A percentile compares a stretch with the other conserved stretches of the same genome.
Conservation (phyloP, 495 filamentous ascomycete species). For the Lasiosphaeris hirsuta region DNA sequence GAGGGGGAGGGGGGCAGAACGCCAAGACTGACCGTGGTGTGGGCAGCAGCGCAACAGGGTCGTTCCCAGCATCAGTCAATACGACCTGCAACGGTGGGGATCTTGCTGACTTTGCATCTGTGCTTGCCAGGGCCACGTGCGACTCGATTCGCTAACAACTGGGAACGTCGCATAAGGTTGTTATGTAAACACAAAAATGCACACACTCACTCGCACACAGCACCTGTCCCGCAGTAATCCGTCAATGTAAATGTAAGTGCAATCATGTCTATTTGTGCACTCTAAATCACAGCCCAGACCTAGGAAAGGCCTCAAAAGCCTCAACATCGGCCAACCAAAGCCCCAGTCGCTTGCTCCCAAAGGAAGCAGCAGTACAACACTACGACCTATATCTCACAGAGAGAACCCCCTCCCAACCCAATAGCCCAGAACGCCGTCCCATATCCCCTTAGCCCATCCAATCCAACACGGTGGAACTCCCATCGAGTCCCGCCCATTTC, state of each 20-base stretch:
- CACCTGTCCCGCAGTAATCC: not conserved
- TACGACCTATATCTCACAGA: not conserved
- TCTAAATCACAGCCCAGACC: too few species aligned
- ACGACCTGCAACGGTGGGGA: constrained; percentile 3
- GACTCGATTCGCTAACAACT: too few species aligned
- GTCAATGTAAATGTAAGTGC: not conserved
- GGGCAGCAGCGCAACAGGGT: not conserved
- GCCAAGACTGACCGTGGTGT: constrained; percentile 1
- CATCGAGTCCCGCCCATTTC: too few species aligned
- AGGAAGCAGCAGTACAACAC: not conserved
- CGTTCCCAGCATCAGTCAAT: not conserved
- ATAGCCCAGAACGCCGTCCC: not conserved
- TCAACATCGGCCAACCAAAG: not conserved
- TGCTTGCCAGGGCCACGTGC: too few species aligned
- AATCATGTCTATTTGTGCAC: not conserved
- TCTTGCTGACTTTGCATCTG: not conserved
- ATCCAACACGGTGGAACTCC: too few species aligned
- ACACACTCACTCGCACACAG: too few species aligned
- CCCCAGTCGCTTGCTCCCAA: not conserved
- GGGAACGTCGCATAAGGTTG: too few species aligned
- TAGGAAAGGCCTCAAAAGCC: too few species aligned
- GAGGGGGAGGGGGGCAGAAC: not conserved
- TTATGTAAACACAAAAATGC: too few species aligned
- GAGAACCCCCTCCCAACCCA: too few species aligned
- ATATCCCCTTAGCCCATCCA: not conserved